These are phyloP conservation scores for Paramecium sexaurelia DNA, from an alignment of 73 alveolate species.

Conservation along the genomic window DNA sequence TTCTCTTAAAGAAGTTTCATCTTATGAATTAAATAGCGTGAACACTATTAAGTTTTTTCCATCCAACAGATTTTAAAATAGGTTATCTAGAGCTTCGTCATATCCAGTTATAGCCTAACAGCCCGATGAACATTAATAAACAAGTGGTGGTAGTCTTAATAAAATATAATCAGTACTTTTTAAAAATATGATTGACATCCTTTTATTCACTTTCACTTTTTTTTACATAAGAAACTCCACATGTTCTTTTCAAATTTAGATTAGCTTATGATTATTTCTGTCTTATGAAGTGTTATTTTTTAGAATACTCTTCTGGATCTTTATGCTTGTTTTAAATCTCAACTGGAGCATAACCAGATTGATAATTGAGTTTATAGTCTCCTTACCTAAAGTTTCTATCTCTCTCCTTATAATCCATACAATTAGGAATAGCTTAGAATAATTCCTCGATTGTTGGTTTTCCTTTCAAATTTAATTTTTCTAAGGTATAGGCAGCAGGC, in stretches of 20 bases:
- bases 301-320: slow-evolving; percentile 52
- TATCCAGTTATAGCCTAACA: slow-evolving; percentile 23
- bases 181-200: slow-evolving; percentile 64
- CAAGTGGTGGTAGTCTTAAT: slow-evolving; percentile 58
- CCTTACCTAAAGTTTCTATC: neutral
- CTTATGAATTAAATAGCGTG: slow-evolving; percentile 68
- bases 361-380: neutral
- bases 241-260: slow-evolving; percentile 74
- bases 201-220: slow-evolving; percentile 75
- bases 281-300: slow-evolving; percentile 76
- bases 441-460: slow-evolving; percentile 18
- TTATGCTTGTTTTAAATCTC: slow-evolving; percentile 51
- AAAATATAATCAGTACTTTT: neutral
- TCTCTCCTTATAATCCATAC: neutral
- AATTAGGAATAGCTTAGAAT: neutral
- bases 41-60: slow-evolving; percentile 25
- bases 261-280: slow-evolving; percentile 67
- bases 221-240: slow-evolving; percentile 87
- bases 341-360: slow-evolving; percentile 67
- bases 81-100: slow-evolving; percentile 41
- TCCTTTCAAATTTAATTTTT: neutral
- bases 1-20: slow-evolving; percentile 72
- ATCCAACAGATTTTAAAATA: slow-evolving; percentile 23
- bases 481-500: slow-evolving; percentile 2
- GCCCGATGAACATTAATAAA: slow-evolving; percentile 62